Evolutionary conservation across 305 asterid species (phyloP).

Genomic region (Caryopteris hybrid): DNA sequence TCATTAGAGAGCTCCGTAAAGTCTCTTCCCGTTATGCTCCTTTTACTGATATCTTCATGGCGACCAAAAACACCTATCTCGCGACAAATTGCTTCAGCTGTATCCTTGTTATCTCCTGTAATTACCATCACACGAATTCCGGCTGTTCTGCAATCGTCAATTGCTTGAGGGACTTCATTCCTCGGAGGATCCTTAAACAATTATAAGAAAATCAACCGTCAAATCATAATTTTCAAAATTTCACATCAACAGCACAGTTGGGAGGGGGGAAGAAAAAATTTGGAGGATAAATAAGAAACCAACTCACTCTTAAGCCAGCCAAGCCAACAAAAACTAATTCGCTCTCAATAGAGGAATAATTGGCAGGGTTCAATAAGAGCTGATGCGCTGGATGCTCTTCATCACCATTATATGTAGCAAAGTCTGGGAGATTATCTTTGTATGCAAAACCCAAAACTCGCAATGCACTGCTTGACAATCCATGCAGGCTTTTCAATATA

Average conservation of each 20-base stretch:
- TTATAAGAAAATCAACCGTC: conserved; percentile 1
- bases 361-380: conserved; percentile 76
- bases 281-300: conserved; percentile 1
- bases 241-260: not conserved
- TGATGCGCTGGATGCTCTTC: conserved; percentile 96
- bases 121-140: conserved; percentile 92
- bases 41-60: conserved; percentile 54
- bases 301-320: conserved; percentile 90
- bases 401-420: conserved; percentile 74
- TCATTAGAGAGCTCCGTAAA: conserved; percentile 50
- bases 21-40: conserved; percentile 82
- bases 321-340: conserved; percentile 77
- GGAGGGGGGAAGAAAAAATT: not conserved
- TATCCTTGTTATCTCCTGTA: conserved; percentile 86
- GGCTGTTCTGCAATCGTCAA: conserved; percentile 85
- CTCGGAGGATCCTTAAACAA: conserved; percentile 79
- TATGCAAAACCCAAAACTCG: conserved; percentile 91
- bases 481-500: conserved; percentile 62
- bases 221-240: conserved; percentile 27
- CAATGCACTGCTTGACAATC: conserved; percentile 69
- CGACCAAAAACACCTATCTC: conserved; percentile 87
- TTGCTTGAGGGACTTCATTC: conserved; percentile 88
- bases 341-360: conserved; percentile 86
- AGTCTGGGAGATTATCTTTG: conserved; percentile 64
- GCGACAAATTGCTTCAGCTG: conserved; percentile 91